These are phyloP conservation scores for Tetracentron sinense DNA, from an alignment of 164 flowering plant species.

Conservation along the genomic window DNA sequence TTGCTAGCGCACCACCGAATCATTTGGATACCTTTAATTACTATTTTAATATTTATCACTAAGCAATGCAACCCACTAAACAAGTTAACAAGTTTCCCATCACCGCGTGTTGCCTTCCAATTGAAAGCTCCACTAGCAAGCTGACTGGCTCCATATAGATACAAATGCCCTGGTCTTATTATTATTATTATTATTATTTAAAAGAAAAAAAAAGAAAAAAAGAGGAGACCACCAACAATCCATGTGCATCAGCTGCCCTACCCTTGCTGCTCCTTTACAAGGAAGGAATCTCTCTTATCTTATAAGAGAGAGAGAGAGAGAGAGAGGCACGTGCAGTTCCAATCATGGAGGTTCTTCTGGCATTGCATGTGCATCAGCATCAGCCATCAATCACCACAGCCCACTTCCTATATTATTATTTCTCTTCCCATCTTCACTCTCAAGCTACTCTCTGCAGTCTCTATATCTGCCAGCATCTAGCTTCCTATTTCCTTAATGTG, in stretches of 20 bases:
- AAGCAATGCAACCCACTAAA: no score
- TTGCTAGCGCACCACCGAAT: no score
- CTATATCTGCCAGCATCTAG: neutral
- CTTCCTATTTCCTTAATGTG: neutral
- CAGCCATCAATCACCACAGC: slow-evolving; percentile 27
- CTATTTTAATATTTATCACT: no score
- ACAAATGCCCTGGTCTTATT: no score
- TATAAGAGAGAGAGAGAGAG: slow-evolving; percentile 19
- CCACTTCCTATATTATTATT: slow-evolving; percentile 40
- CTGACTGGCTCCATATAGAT: no score
- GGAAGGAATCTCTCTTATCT: slow-evolving; percentile 40
- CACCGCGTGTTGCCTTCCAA: no score
- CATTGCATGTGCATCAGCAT: slow-evolving; percentile 71
- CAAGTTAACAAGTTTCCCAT: no score
- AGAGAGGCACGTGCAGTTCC: slow-evolving; percentile 37
- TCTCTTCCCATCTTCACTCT: slow-evolving; percentile 7
- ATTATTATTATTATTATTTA: no score
- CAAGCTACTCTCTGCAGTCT: slow-evolving; percentile 5
- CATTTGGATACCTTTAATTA: no score
- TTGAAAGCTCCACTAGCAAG: no score
- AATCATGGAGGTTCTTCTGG: slow-evolving; percentile 66
- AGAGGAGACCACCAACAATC: slow-evolving; percentile 43
- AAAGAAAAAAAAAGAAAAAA: no score
- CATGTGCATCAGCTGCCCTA: slow-evolving; percentile 45
- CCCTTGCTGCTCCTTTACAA: slow-evolving; percentile 21